Evolutionary conservation across 129 eudicot genomes (phyloP).

Genomic region (Saposhnikovia divaricata): DNA sequence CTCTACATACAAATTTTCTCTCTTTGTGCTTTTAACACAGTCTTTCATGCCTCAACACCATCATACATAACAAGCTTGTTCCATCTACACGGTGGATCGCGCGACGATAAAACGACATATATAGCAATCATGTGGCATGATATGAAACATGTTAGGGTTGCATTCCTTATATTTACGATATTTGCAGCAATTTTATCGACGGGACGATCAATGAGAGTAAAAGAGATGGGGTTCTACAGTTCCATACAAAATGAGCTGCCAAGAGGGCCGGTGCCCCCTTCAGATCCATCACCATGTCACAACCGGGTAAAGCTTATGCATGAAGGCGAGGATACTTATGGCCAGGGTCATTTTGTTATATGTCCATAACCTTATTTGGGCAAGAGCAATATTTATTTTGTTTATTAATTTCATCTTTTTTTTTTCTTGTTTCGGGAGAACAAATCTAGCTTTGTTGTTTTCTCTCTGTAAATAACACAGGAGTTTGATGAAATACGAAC

Average conservation of each 20-base stretch:
- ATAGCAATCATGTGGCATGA: background rate
- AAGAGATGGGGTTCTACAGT: slow-evolving; percentile 1
- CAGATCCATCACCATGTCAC: slow-evolving; percentile 25
- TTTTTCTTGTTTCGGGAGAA: background rate
- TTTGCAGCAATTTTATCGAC: slow-evolving; percentile 7
- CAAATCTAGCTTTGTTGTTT: background rate
- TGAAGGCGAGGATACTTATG: slow-evolving; percentile 12
- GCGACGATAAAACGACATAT: background rate
- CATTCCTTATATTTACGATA: background rate
- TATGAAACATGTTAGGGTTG: background rate
- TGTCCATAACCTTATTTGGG: slow-evolving; percentile 11
- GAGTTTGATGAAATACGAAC: background rate
- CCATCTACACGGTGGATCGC: slow-evolving; percentile 1
- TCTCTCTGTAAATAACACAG: slow-evolving; percentile 4
- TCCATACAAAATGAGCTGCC: slow-evolving; percentile 16
- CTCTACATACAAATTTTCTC: background rate
- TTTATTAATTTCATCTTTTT: background rate
- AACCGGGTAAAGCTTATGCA: slow-evolving; percentile 19
- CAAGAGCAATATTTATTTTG: background rate
- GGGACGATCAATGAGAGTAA: slow-evolving; percentile 8
- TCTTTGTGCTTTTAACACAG: background rate
- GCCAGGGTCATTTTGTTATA: slow-evolving; percentile 1
- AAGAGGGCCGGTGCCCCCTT: slow-evolving; percentile 28
- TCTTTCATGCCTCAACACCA: background rate
- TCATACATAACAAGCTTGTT: background rate